Evolutionary conservation across 495 filamentous ascomycete species (phyloP), one percentile per base, ranked within the genome.

Genomic region (Poronia punctata): DNA sequence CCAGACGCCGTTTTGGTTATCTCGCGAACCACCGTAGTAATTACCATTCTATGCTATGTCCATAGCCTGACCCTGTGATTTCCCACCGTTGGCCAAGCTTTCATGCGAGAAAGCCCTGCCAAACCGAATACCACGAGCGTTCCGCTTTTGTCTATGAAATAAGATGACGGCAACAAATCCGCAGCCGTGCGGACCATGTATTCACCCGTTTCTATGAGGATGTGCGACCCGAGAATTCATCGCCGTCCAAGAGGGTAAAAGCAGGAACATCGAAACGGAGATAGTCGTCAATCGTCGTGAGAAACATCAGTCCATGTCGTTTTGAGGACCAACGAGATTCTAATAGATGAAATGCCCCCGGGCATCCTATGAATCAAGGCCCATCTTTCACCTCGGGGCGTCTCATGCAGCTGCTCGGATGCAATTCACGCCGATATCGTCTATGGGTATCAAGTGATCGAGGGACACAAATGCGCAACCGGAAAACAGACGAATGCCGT

Each of bases 401-500:
- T 61, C 60, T 64, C 54, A 59, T 65, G 64, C 41, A 58, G 56
- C 62, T 64, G 62, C 60, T 46, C 53, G 55, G 52, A 50, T 55
- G 49, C 54, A 50, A 50, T 59, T 56, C 48, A 53, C 57, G 56
- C 56, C n/a, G n/a, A n/a, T 59, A 51, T 59, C 60, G 58, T 66
- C 62, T 65, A 65, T 58, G 55, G 75, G 77, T 59, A 59, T 59
- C 55, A 59, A 59, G 52, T 59, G 47, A 78, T 80, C 81, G 78
- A 72, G 74, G 53, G 56, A 61, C 50, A 56, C 52, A 53, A 56
- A 57, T 45, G 48, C 59, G 57, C 50, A 65, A 59, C 54, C 63
- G 63, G 64, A 62, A 65, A 42, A 66, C 68, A 82, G 79, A 71
- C 70, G 73, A 83, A 83, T 80, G 80, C 79, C 81, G 71, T 86